Base-by-base conservation (phyloP, 768 basidiomycete genomes). In the Boletus barrowsii region DNA sequence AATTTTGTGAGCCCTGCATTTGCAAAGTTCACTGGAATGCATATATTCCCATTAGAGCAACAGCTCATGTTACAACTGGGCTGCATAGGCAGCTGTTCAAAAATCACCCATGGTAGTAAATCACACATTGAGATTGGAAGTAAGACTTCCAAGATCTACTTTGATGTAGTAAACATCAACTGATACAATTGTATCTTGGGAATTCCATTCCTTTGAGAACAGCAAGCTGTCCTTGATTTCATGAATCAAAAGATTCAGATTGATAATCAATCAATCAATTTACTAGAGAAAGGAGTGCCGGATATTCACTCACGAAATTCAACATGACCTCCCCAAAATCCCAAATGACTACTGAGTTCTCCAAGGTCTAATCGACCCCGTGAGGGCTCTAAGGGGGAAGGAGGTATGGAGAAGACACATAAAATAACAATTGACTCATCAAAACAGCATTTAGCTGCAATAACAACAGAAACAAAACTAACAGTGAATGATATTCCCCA, bases 261-360 rank as follows among this genome's bases (percentile, higher is more conserved):
- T 15, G 14, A 20, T 7, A 2, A 14, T 9, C 1, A 2, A 0
- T 22, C 0, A 1, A 35, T 46, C 4, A 0, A 13, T 2, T 14
- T 33, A 3, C 8, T 32, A 0, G 3, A 46, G 32, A 5, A 46
- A 0, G 22, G 18, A 22, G 2, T 13, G 18, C 10, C 5, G 6
- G 40, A 20, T 4, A 5, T 9, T 41, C 3, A 2, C 5, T 41
- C 40, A 11, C 4, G 40, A 41, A 4, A 11, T 20, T 10, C 5
- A 2, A 10, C 10, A 20, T 1, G 1, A 10, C 40, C 11, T 10
- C 40, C 8, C 13, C 40, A 39, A 15, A n/a, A 14, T 9, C 10
- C 39, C 10, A 11, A 40, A 2, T 29, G 8, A 29, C 29, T 29
- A 10, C 8, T 2, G 2, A 29, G 29, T 7, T 7, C 29, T 29